These are phyloP conservation scores for Tetracladium maxilliforme DNA, from an alignment of 2,329 filamentous ascomycete species.

Conservation along the genomic window DNA sequence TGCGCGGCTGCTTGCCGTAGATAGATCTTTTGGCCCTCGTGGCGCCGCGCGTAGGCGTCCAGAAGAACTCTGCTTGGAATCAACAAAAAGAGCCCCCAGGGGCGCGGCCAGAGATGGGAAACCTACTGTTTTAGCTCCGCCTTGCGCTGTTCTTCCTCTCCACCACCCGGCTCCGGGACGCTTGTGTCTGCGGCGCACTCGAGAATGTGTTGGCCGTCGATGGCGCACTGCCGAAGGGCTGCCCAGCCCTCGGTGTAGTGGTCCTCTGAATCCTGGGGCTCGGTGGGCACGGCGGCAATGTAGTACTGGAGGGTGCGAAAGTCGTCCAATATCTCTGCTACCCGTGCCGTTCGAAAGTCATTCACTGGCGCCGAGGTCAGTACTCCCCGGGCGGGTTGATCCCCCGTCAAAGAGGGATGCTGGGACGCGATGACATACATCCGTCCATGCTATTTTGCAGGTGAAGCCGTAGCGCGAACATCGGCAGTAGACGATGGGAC, in stretches of 20 bases:
- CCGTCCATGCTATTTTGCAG: too few relatives aligned
- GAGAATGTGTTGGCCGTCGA: conserved; percentile 50
- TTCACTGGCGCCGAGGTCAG: conserved; percentile 32
- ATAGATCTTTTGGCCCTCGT: conserved; percentile 51
- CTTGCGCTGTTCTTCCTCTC: conserved; percentile 42
- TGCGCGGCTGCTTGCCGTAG: conserved; percentile 44
- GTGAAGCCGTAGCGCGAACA: too few relatives aligned
- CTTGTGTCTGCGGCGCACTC: conserved; percentile 47
- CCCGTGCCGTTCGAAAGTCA: conserved; percentile 39
- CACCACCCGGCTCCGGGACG: conserved; percentile 36
- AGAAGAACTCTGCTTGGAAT: conserved; percentile 42
- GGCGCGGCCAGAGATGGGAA: conserved; percentile 1
- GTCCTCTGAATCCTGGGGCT: conserved; percentile 39
- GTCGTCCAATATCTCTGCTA: conserved; percentile 46
- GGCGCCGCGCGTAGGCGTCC: conserved; percentile 44
- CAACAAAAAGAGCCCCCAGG: too few relatives aligned
- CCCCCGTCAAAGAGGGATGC: too few relatives aligned
- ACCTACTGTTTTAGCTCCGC: conserved; percentile 48
- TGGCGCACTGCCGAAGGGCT: conserved; percentile 42
- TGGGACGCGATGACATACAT: too few relatives aligned
- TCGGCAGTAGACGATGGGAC: too few relatives aligned
- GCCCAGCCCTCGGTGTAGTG: conserved; percentile 51
- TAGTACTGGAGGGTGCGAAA: conserved; percentile 47
- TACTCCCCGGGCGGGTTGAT: too few relatives aligned
- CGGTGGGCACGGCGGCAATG: conserved; percentile 39